Percentiles rank a stretch among this genome's conserved stretches.
phyloP scores from a whole-genome alignment of 2,329 filamentous ascomycete species.

The Fusarium verrucosum region DNA sequence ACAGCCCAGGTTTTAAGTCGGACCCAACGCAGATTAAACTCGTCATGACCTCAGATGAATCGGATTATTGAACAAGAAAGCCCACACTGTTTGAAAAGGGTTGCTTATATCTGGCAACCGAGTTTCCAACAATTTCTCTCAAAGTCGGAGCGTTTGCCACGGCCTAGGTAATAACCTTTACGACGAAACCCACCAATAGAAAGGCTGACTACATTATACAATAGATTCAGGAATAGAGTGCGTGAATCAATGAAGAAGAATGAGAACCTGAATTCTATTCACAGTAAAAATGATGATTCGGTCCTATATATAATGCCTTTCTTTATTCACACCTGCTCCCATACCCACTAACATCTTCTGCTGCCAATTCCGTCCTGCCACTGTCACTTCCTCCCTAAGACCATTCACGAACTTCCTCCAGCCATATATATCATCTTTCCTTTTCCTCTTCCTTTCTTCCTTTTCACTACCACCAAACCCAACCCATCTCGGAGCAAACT shows the following conservation, averaged over 20 bases:
- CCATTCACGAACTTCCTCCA: not conserved
- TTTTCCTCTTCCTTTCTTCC: not conserved
- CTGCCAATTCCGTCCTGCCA: not conserved
- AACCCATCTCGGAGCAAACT: not conserved
- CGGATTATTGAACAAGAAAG: not conserved
- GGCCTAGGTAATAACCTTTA: not conserved
- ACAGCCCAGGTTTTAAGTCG: no score
- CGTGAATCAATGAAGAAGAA: not conserved
- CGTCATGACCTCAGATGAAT: not conserved
- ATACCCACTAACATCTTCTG: no score
- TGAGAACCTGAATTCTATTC: not conserved
- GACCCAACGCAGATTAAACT: not conserved
- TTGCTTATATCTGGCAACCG: not conserved
- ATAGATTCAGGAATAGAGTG: not conserved
- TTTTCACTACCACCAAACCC: not conserved
- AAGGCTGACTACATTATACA: not conserved
- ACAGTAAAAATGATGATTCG: not conserved
- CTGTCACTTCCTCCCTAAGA: not conserved
- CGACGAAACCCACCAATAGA: not conserved
- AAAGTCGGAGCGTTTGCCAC: not conserved
- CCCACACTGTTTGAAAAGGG: not conserved
- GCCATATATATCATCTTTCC: not conserved
- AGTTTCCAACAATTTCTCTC: no score
- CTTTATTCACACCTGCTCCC: not conserved
- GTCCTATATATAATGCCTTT: not conserved